Evolutionary conservation across 2,329 filamentous ascomycete species (phyloP).

Genomic region (Cercospora sojina): DNA sequence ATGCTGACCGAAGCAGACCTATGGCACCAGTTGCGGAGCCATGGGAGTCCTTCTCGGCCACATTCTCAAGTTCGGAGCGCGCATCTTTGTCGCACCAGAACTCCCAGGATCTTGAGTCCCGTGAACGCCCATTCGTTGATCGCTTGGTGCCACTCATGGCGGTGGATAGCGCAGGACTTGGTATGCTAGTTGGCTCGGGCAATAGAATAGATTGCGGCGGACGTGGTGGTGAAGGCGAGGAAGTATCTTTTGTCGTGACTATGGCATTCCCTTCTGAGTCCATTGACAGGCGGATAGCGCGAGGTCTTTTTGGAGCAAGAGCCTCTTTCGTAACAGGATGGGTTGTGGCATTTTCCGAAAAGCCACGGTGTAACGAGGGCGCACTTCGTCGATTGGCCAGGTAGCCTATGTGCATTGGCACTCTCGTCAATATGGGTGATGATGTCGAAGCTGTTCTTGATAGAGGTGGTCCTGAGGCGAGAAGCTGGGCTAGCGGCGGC

Average conservation of each 20-base stretch:
- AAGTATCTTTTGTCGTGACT: constrained; percentile 67
- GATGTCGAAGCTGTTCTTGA: constrained; percentile 2
- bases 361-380: constrained; percentile 36
- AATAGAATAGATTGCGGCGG: constrained; percentile 22
- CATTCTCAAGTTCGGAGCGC: constrained; percentile 74
- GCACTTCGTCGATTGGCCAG: constrained; percentile 49
- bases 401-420: constrained; percentile 34
- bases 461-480: background rate
- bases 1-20: constrained; percentile 72
- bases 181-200: constrained; percentile 46
- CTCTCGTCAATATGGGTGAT: background rate
- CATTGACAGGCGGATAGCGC: constrained; percentile 72
- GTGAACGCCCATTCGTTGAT: constrained; percentile 67
- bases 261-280: constrained; percentile 91
- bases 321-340: background rate
- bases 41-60: constrained; percentile 75
- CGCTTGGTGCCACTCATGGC: constrained; percentile 39
- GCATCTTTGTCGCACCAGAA: constrained; percentile 81
- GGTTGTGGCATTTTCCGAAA: constrained; percentile 11
- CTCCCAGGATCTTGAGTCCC: constrained; percentile 87
- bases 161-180: constrained; percentile 2
- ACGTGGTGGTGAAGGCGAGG: constrained; percentile 66
- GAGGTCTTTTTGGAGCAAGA: constrained; percentile 36
- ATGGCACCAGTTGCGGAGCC: constrained; percentile 81
- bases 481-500: background rate